These are phyloP conservation scores for Xylaria sp. DNA, from an alignment of 2,329 filamentous ascomycete genomes.

Conservation along the genomic window DNA sequence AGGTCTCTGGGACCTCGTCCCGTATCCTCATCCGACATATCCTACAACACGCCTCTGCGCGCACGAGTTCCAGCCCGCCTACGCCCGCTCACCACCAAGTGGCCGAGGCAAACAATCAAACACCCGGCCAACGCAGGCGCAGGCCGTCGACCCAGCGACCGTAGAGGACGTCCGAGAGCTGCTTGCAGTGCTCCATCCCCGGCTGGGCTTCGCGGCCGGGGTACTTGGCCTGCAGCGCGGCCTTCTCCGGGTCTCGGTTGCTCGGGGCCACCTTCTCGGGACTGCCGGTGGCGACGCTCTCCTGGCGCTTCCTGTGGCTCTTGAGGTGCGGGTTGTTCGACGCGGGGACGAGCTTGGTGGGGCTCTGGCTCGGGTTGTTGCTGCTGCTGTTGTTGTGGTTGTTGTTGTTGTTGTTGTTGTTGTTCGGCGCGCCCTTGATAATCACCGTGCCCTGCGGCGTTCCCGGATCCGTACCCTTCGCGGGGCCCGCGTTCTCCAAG, in stretches of 20 bases:
- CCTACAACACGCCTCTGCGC: background rate
- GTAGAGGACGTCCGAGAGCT: conserved; percentile 89
- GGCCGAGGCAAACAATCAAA: conserved; percentile 7
- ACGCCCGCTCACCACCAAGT: background rate
- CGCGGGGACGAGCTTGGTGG: conserved; percentile 72
- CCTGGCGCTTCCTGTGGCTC: conserved; percentile 71
- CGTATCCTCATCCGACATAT: background rate
- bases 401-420: too few species aligned
- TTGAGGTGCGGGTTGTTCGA: conserved; percentile 85
- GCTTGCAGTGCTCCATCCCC: conserved; percentile 90
- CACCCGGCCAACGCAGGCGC: conserved; percentile 66
- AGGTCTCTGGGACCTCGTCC: background rate
- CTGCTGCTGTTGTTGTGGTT: too few species aligned
- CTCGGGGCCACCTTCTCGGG: conserved; percentile 31
- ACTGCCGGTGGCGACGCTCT: conserved; percentile 38
- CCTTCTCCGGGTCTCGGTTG: conserved; percentile 54
- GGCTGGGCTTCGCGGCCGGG: conserved; percentile 58
- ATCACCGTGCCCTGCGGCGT: conserved; percentile 59
- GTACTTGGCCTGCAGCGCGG: conserved; percentile 54
- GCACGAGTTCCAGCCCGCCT: background rate
- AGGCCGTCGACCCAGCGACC: conserved; percentile 87
- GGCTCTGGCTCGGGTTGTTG: conserved; percentile 48
- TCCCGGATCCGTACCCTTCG: conserved; percentile 39
- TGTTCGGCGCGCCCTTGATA: conserved; percentile 50
- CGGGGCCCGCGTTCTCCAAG: conserved; percentile 42